Evolutionary conservation across 1,284 basidiomycete species (phyloP).

Genomic region (Ustilago sp.): DNA sequence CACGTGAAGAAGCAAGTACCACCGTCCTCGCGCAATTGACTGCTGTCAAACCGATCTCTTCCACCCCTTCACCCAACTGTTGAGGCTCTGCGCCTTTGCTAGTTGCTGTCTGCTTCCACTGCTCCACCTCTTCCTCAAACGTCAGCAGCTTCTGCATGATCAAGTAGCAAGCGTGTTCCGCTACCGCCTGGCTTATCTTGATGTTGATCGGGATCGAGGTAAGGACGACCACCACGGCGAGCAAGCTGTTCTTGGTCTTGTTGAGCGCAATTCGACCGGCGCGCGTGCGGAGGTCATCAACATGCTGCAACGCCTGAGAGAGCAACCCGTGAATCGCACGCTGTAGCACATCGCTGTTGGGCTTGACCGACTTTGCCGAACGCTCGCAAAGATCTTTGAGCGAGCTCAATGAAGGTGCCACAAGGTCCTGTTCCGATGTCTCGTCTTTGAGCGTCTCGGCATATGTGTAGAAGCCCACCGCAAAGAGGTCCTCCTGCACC

Average conservation of each 20-base stretch:
- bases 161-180: conserved; percentile 86
- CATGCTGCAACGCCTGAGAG: conserved; percentile 83
- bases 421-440: conserved; percentile 54
- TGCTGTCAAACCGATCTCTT: conserved; percentile 81
- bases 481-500: conserved; percentile 80
- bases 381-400: conserved; percentile 61
- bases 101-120: conserved; percentile 27
- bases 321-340: conserved; percentile 83
- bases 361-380: conserved; percentile 59
- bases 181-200: conserved; percentile 79
- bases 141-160: conserved; percentile 80
- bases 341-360: conserved; percentile 69
- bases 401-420: conserved; percentile 54
- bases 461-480: conserved; percentile 84
- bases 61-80: conserved; percentile 24
- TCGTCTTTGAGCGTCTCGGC: conserved; percentile 73
- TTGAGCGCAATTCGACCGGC: conserved; percentile 80
- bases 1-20: conserved; percentile 72
- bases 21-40: conserved; percentile 85
- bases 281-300: conserved; percentile 81
- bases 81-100: conserved; percentile 67
- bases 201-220: conserved; percentile 80
- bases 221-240: conserved; percentile 85
- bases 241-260: conserved; percentile 90
- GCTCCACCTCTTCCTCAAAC: conserved; percentile 74